Evolutionary conservation across 2,329 filamentous ascomycete species (phyloP).

Genomic region (Ophiostoma quercus): DNA sequence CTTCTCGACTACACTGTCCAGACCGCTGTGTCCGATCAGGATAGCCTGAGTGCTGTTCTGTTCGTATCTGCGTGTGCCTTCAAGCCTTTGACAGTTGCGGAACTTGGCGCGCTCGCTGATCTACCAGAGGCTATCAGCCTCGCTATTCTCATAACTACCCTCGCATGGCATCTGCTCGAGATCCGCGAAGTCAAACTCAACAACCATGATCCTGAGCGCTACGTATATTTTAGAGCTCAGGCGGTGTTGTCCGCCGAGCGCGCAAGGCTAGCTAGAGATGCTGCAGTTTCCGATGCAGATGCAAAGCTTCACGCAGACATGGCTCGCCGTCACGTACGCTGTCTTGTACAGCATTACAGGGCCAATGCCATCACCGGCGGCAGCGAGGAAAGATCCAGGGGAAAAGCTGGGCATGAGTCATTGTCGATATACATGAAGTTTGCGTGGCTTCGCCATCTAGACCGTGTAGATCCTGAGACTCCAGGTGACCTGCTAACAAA

Average conservation of each 20-base stretch:
- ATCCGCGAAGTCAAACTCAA: background rate
- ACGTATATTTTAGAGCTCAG: background rate
- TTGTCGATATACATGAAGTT: background rate
- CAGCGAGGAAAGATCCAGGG: too few relatives aligned
- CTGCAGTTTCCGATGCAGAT: background rate
- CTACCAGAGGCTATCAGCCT: background rate
- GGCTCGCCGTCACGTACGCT: background rate
- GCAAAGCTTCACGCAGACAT: background rate
- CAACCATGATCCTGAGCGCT: background rate
- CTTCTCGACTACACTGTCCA: background rate
- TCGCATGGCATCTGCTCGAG: background rate
- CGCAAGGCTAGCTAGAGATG: background rate
- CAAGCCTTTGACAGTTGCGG: background rate
- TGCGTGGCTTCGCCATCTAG: background rate
- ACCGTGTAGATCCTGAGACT: background rate
- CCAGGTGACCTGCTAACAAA: background rate
- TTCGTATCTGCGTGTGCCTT: background rate
- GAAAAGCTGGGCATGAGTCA: background rate
- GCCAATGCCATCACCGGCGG: background rate
- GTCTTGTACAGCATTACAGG: background rate
- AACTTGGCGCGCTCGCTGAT: background rate
- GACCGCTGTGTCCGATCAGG: background rate
- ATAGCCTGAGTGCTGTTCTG: background rate
- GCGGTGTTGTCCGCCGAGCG: background rate
- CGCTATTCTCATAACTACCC: background rate